Base-by-base conservation (phyloP, 2,329 filamentous ascomycete genomes). In the Mariannaea sp. region DNA sequence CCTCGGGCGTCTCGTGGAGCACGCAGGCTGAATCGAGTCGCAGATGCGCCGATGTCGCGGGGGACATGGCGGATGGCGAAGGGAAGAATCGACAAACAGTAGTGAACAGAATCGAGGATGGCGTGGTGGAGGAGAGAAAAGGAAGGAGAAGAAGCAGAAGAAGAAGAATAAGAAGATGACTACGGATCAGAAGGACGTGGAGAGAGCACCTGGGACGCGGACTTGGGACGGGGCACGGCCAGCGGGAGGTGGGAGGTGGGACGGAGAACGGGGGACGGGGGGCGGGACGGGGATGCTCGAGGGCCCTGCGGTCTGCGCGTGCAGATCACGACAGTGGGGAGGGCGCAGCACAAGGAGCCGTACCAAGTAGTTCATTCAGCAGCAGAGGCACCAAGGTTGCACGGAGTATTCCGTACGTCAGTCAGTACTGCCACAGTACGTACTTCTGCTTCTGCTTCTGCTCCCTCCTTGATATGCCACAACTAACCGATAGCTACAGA, bases 1-100 rank as follows among this genome's bases (percentile, higher is more conserved):
- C 43, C 40, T 48, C 56, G 32, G 57, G 53, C 60, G 63, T 61
- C 57, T 56, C 61, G 50, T 57, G 49, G 24, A 41, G 49, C 48
- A 53, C 49, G 45, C 53, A 60, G 61, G 46, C 49, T 63, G 53
- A 59, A 39, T 50, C 59, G 54, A 63, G 57, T 65, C 57, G 62
- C 59, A 59, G 61, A 55, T 53, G 62, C 57, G 60, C 59, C 53
- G 55, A 55, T 52, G 51, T 61, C 57, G 55, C 64, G 60, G 55
- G 56, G 61, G 46, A 66, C 64, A 66, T 66, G 64, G 55, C 62
- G 58, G 46, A 65, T 30, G 58, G 41, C 44, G 36, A 55, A 52
- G 42, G 53, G 17, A 33, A 45, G 43, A 8, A 40, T 38, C 46
- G 30, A 48, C 27, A 5, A 10, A 10, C 39, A 43, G 36, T 32